These are phyloP conservation scores for Symmetrospora coprosmae DNA, from an alignment of 768 basidiomycete genomes.

Conservation along the genomic window DNA sequence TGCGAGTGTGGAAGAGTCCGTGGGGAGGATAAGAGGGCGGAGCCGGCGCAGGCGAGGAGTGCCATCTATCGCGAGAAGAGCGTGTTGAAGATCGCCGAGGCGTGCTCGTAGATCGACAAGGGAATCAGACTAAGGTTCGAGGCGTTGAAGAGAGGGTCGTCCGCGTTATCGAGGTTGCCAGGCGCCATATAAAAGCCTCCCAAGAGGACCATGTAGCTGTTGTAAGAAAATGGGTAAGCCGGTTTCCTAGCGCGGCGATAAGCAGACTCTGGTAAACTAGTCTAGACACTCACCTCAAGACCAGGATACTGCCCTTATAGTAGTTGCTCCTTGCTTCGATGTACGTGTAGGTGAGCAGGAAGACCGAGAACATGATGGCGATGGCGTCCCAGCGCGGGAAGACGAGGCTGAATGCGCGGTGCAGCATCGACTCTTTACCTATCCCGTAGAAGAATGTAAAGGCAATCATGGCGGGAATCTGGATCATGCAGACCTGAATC, in stretches of 20 bases:
- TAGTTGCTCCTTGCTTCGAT: slow-evolving; percentile 73
- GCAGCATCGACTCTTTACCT: slow-evolving; percentile 65
- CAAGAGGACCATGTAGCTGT: slow-evolving; percentile 75
- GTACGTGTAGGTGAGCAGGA: slow-evolving; percentile 94
- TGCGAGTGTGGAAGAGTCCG: too few species aligned
- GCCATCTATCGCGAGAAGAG: too few species aligned
- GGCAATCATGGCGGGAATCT: slow-evolving; percentile 97
- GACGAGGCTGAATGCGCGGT: slow-evolving; percentile 82
- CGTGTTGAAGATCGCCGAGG: too few species aligned
- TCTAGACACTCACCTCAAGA: slow-evolving; percentile 56
- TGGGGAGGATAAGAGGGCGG: too few species aligned
- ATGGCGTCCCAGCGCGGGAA: slow-evolving; percentile 98
- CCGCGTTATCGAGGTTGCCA: not conserved
- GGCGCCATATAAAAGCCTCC: slow-evolving; percentile 76
- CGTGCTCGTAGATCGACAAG: too few species aligned
- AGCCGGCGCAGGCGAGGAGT: too few species aligned
- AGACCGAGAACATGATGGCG: slow-evolving; percentile 85
- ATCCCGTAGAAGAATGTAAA: slow-evolving; percentile 93
- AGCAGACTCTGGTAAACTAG: not conserved
- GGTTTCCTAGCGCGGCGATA: not conserved
- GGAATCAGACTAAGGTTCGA: too few species aligned
- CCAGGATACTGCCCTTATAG: slow-evolving; percentile 86
- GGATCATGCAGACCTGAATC: slow-evolving; percentile 88
- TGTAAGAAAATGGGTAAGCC: slow-evolving; percentile 18
- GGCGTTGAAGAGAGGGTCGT: slow-evolving; percentile 7